A percentile compares a stretch with the other conserved stretches of the same genome.
phyloP scores from a whole-genome alignment of 306 rosid species.

The Vigna hirtella region DNA sequence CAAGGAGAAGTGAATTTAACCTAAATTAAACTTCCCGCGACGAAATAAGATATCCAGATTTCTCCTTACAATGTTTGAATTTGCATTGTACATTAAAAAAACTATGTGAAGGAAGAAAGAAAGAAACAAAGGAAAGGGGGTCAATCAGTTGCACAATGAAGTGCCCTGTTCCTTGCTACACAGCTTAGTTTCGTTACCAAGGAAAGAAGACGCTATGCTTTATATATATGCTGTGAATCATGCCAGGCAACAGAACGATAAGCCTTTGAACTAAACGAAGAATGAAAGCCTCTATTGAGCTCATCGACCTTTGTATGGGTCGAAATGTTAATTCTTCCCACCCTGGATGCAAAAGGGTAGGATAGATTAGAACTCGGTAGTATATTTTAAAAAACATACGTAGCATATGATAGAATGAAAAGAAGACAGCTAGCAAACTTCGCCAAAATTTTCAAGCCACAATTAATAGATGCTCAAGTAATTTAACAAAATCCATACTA shows the following conservation, averaged over 20 bases:
- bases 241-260: constrained; percentile 42
- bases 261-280: constrained; percentile 38
- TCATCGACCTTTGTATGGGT: constrained; percentile 20
- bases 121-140: constrained; percentile 18
- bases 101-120: neutral
- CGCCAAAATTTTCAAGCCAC: constrained; percentile 8
- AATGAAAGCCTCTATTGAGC: constrained; percentile 38
- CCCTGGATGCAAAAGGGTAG: constrained; percentile 46
- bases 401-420: constrained; percentile 11
- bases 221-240: constrained; percentile 38
- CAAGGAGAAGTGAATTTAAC: constrained; percentile 1
- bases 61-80: constrained; percentile 39
- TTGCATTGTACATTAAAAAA: constrained; percentile 41
- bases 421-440: neutral
- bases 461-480: neutral
- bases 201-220: constrained; percentile 30
- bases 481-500: neutral
- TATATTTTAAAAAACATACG: constrained; percentile 13
- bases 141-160: constrained; percentile 41
- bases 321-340: constrained; percentile 41
- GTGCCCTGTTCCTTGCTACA: constrained; percentile 39
- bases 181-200: constrained; percentile 43
- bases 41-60: constrained; percentile 34
- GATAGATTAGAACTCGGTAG: neutral
- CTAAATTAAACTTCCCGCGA: constrained; percentile 14